Percentiles rank a stretch among this genome's conserved stretches.
Conservation (phyloP, 345 rosid genomes). For the Clausena lansium region DNA sequence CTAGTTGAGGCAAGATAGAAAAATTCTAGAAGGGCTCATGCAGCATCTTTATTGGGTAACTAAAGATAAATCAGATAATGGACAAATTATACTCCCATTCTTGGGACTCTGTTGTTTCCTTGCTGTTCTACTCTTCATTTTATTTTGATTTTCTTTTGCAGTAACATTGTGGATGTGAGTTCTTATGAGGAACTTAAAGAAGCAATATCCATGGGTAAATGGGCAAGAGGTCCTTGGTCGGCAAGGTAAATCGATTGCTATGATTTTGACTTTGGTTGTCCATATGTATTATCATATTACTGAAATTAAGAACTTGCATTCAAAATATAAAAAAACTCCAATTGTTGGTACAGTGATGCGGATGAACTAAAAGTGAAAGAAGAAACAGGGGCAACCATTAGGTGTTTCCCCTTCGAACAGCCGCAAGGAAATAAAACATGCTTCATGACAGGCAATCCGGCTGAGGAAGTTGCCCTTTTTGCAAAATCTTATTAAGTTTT, state of each 20-base stretch:
- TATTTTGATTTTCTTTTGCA: constrained; percentile 31
- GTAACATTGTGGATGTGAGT: constrained; percentile 83
- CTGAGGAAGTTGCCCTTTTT: constrained; percentile 82
- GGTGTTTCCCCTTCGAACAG: constrained; percentile 92
- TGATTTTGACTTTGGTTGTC: background rate
- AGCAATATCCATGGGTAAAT: constrained; percentile 75
- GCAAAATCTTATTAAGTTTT: constrained; percentile 69
- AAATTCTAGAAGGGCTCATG: background rate
- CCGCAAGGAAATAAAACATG: constrained; percentile 59
- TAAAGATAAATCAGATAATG: background rate
- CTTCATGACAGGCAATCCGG: constrained; percentile 80
- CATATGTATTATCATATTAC: background rate
- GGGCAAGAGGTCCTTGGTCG: constrained; percentile 99
- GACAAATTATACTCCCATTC: background rate
- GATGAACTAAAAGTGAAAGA: constrained; percentile 85
- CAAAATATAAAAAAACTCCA: background rate
- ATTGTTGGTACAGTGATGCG: constrained; percentile 44
- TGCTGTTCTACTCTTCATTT: background rate
- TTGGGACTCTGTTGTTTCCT: background rate
- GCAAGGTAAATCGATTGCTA: constrained; percentile 44
- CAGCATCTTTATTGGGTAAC: background rate
- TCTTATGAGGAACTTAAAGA: constrained; percentile 80
- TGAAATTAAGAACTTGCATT: background rate
- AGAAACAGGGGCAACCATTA: constrained; percentile 91
- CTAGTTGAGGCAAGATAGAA: background rate